Conservation (phyloP, 176 grass and related monocot species). For the Bonia amplexicaulis region DNA sequence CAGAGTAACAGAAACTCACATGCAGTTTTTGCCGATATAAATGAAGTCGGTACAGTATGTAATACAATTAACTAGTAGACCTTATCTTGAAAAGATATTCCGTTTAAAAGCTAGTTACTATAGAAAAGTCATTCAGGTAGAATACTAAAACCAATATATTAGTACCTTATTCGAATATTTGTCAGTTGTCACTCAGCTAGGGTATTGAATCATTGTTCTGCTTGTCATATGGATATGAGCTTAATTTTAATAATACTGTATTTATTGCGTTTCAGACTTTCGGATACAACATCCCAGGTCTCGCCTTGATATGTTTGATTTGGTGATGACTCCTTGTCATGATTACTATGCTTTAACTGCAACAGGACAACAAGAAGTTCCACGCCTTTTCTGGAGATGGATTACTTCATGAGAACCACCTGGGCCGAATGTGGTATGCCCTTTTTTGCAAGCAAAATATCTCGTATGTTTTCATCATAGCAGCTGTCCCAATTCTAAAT, state of each 20-base stretch:
- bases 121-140: conserved; percentile 93
- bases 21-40: no score
- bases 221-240: neutral
- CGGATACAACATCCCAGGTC: conserved; percentile 81
- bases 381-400: conserved; percentile 55
- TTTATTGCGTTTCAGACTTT: conserved; percentile 38
- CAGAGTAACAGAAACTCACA: no score
- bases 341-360: conserved; percentile 90
- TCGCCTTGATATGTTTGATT: conserved; percentile 76
- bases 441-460: neutral
- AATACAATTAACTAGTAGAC: no score
- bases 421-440: conserved; percentile 71
- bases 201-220: conserved; percentile 1
- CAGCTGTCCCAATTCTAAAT: neutral
- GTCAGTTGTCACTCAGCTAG: conserved; percentile 1
- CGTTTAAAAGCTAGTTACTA: no score
- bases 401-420: conserved; percentile 82
- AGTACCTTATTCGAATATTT: neutral
- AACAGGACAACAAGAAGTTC: conserved; percentile 66
- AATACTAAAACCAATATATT: neutral
- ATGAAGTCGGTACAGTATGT: no score
- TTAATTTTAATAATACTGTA: neutral
- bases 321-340: conserved; percentile 80
- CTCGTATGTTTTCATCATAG: neutral
- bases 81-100: no score